These are phyloP conservation scores for Chrysophaeum taylorii DNA, from an alignment of 352 stramenopile species.

Conservation along the genomic window DNA sequence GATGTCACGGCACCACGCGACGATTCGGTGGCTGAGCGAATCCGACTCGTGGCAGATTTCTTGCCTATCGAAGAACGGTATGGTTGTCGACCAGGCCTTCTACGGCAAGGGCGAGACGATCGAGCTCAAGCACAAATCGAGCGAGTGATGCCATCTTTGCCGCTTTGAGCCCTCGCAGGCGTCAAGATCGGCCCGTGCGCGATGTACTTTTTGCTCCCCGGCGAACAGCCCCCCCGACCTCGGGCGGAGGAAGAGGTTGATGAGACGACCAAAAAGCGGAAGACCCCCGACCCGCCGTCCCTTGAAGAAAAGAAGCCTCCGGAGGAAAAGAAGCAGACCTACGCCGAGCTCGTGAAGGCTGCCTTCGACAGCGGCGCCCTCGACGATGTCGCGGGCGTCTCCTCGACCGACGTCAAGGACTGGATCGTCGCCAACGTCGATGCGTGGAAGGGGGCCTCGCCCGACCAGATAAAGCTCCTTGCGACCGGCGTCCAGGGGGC, in stretches of 20 bases:
- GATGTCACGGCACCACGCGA: conserved; percentile 16
- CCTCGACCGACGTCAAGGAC: background rate
- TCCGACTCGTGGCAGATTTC: background rate
- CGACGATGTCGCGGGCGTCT: too few relatives aligned
- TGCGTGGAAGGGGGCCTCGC: background rate
- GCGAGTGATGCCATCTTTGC: too few relatives aligned
- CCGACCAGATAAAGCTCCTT: conserved; percentile 4
- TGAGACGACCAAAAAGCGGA: too few relatives aligned
- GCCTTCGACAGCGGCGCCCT: background rate
- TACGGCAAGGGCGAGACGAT: conserved; percentile 2
- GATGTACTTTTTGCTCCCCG: conserved; percentile 17
- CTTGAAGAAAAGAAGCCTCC: background rate
- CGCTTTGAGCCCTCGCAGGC: too few relatives aligned
- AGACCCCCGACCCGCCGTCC: background rate
- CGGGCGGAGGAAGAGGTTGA: background rate
- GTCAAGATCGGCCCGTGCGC: conserved; percentile 13
- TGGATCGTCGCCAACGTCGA: background rate
- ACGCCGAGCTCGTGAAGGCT: conserved; percentile 10
- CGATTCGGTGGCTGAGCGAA: conserved; percentile 1
- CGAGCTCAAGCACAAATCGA: background rate
- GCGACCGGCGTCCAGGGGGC: conserved; percentile 1
- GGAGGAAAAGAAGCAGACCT: conserved; percentile 6
- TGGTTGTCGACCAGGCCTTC: conserved; percentile 17
- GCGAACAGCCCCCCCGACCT: background rate
- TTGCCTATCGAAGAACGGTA: conserved; percentile 17